Percentiles rank a stretch among this genome's conserved stretches.
phyloP scores from a whole-genome alignment of 176 grass and related monocot species.

The sorghum (Sorghum bicolor) region Sorghum_bicolor_NCBIv3 NC_012874.2:313001-313500 shows the following conservation, averaged over 20 bases:
- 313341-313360: slow-evolving; percentile 74
- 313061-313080: background rate
- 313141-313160: background rate
- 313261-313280: background rate
- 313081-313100: background rate
- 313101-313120: background rate
- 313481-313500: slow-evolving; percentile 72
- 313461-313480: slow-evolving; percentile 74
- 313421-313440: background rate
- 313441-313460: slow-evolving; percentile 86
- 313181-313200: background rate
- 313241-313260: background rate
- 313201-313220: background rate
- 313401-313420: background rate
- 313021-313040: slow-evolving; percentile 91
- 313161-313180: background rate
- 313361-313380: slow-evolving; percentile 13
- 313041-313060: slow-evolving; percentile 66
- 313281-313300: slow-evolving; percentile 39
- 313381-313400: background rate
- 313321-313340: slow-evolving; percentile 87
- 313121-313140: background rate
- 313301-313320: slow-evolving; percentile 61
- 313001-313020: slow-evolving; percentile 99
- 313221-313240: background rate